Conservation (phyloP, 2,329 filamentous ascomycete genomes). For the Davidsoniella neocaledoniae region DNA sequence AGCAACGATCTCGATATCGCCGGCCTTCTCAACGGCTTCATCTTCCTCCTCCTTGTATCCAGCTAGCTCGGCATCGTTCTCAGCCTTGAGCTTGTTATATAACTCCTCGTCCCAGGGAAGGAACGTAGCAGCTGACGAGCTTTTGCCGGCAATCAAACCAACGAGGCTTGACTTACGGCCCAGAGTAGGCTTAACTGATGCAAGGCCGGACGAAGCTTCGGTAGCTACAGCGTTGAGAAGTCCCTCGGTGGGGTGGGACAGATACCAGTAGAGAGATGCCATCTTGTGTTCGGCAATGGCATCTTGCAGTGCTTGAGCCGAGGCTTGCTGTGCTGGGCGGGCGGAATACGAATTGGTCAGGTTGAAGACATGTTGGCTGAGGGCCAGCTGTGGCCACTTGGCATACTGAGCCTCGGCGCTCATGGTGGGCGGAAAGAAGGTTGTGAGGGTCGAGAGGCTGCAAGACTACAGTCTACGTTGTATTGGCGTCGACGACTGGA, state of each 20-base stretch:
- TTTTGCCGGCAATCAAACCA: constrained; percentile 60
- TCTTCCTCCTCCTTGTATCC: constrained; percentile 73
- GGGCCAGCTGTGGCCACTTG: constrained; percentile 65
- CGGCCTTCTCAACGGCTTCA: constrained; percentile 87
- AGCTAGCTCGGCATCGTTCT: constrained; percentile 64
- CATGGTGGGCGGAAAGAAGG: constrained; percentile 32
- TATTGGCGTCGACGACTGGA: background rate
- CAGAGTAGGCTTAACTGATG: constrained; percentile 34
- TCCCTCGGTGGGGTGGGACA: constrained; percentile 67
- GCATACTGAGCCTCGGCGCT: constrained; percentile 71
- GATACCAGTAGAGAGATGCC: constrained; percentile 72
- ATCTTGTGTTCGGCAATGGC: constrained; percentile 72
- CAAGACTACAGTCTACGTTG: no score
- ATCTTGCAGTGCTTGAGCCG: constrained; percentile 61
- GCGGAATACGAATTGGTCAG: constrained; percentile 65
- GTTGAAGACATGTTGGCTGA: constrained; percentile 74
- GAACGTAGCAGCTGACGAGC: constrained; percentile 44
- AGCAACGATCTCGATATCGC: constrained; percentile 86
- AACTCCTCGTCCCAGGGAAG: constrained; percentile 83
- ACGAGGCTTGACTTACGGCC: constrained; percentile 53
- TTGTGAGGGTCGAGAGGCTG: background rate
- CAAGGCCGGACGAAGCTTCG: constrained; percentile 17
- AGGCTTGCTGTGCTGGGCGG: constrained; percentile 47
- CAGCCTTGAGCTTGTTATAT: constrained; percentile 59
- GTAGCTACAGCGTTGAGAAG: constrained; percentile 59